Evolutionary conservation across 2,329 filamentous ascomycete genomes (phyloP).

Genomic region (Cercospora berteroae): DNA sequence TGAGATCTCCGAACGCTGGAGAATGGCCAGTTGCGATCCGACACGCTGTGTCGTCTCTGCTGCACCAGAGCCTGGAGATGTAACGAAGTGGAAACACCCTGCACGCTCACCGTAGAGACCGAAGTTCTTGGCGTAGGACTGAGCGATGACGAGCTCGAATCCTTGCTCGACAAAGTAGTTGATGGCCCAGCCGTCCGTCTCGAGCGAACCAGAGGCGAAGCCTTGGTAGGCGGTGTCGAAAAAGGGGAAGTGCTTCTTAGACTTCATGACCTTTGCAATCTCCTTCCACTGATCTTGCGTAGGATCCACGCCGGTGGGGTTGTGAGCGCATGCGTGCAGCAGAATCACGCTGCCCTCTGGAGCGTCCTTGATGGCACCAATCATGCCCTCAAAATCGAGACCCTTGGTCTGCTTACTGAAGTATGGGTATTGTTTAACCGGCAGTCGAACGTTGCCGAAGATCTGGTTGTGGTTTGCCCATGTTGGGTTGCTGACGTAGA

Average conservation of each 20-base stretch:
- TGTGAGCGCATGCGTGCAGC: constrained; percentile 94
- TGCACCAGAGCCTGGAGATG: constrained; percentile 67
- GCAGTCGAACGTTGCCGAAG: constrained; percentile 83
- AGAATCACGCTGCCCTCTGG: constrained; percentile 81
- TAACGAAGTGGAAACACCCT: constrained; percentile 92
- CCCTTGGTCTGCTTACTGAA: constrained; percentile 86
- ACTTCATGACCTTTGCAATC: constrained; percentile 72
- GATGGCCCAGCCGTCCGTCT: constrained; percentile 84
- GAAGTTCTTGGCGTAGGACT: constrained; percentile 57
- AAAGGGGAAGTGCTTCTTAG: constrained; percentile 90
- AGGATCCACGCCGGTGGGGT: constrained; percentile 95
- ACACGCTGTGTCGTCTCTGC: constrained; percentile 62
- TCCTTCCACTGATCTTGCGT: constrained; percentile 92
- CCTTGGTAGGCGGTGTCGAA: constrained; percentile 98
- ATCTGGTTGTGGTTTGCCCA: constrained; percentile 99
- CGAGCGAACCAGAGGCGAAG: constrained; percentile 88
- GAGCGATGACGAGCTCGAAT: constrained; percentile 61
- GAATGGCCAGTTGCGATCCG: constrained; percentile 82
- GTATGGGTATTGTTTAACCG: constrained; percentile 84
- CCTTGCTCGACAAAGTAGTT: constrained; percentile 92
- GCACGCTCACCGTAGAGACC: constrained; percentile 95
- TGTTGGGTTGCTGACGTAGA: constrained; percentile 92
- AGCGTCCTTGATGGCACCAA: constrained; percentile 65
- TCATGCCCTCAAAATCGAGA: constrained; percentile 89
- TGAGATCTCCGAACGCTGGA: constrained; percentile 95